These are phyloP conservation scores for Ogataea saltuana DNA, from an alignment of 805 yeast genomes.

Conservation along the genomic window DNA sequence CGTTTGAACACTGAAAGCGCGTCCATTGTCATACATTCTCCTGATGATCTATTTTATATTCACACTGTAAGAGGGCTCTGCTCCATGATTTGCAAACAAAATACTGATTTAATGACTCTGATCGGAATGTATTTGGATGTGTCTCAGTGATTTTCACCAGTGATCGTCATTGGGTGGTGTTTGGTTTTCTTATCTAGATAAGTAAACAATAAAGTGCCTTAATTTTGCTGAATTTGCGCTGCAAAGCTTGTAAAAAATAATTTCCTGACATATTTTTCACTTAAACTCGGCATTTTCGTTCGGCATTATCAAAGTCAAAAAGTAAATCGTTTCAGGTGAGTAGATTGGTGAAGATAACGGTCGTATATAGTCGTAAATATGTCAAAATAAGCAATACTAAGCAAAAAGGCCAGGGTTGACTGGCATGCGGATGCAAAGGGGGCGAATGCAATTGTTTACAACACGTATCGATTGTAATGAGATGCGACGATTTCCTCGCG, in stretches of 20 bases:
- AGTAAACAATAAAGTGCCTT: neutral
- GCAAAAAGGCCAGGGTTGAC: neutral
- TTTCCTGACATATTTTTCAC: neutral
- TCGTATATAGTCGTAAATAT: conserved; percentile 2
- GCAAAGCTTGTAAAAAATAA: neutral
- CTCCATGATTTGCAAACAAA: conserved; percentile 40
- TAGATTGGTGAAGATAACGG: no score
- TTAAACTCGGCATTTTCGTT: no score
- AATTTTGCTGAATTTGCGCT: neutral
- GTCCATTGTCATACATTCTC: conserved; percentile 1
- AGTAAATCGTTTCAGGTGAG: no score
- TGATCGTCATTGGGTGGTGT: neutral
- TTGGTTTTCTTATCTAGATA: conserved; percentile 1
- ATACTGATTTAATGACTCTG: conserved; percentile 61
- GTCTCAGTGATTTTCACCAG: neutral
- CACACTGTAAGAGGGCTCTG: conserved; percentile 54
- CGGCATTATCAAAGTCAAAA: no score
- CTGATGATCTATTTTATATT: conserved; percentile 41
- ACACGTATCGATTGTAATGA: conserved; percentile 15
- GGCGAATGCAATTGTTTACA: neutral
- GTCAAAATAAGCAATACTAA: neutral
- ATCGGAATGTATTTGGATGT: conserved; percentile 16
- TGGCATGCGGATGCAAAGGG: conserved; percentile 1
- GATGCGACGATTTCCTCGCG: conserved; percentile 21
- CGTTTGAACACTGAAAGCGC: neutral